phyloP scores from a whole-genome alignment of 306 rosid species.

The Gillenia trifoliata region DNA sequence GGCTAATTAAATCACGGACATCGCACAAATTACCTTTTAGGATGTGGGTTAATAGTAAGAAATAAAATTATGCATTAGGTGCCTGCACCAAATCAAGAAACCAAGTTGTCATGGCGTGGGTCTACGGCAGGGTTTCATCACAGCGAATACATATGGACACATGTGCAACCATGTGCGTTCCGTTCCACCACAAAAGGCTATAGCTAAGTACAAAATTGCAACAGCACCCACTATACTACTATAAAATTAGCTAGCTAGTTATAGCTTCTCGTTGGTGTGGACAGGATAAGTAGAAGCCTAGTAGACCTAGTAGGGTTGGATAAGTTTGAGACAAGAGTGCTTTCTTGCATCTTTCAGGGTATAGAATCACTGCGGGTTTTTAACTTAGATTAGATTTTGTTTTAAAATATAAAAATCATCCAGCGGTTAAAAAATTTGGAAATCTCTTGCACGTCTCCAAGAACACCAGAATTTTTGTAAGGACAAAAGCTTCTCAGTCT shows the following conservation, averaged over 20 bases:
- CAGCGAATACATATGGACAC: conserved; percentile 11
- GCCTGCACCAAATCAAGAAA: background rate
- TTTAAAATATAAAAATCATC: too few species aligned
- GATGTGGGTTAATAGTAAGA: background rate
- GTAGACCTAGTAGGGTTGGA: background rate
- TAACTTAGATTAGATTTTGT: too few species aligned
- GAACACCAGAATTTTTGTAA: too few species aligned
- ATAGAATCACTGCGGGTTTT: too few species aligned
- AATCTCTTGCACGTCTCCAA: too few species aligned
- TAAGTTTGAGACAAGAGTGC: background rate
- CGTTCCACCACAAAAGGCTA: conserved; percentile 38
- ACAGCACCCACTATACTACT: background rate
- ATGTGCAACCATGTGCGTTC: conserved; percentile 56
- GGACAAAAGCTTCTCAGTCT: background rate
- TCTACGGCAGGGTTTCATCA: background rate
- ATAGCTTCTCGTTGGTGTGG: background rate
- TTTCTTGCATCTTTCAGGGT: too few species aligned
- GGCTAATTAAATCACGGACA: too few species aligned
- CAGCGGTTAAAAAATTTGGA: too few species aligned
- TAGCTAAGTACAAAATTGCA: background rate
- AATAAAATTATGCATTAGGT: background rate
- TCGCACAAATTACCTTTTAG: background rate
- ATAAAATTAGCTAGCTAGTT: background rate
- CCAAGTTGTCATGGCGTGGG: conserved; percentile 3
- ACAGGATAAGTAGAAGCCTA: background rate